A percentile compares a stretch with the other conserved stretches of the same genome.
phyloP scores from a whole-genome alignment of 1,284 basidiomycete species.

The Tilletia setariae region DNA sequence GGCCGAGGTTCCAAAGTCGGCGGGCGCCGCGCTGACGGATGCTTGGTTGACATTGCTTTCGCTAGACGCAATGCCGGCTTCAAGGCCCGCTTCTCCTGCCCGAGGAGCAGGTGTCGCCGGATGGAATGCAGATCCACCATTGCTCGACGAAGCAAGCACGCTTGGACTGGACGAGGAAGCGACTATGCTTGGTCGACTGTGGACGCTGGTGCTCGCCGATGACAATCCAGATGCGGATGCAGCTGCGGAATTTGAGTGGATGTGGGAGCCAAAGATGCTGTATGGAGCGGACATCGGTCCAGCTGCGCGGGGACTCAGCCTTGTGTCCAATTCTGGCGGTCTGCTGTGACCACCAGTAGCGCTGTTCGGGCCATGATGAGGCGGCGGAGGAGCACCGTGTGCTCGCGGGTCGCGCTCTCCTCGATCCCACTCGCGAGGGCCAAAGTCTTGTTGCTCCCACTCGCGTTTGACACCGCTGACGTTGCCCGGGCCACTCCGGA shows the following conservation, averaged over 20 bases:
- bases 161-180: not conserved
- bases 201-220: not conserved
- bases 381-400: too few relatives aligned
- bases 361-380: too few relatives aligned
- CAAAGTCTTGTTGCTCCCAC: not conserved
- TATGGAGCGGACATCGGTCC: conserved; percentile 8
- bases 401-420: too few relatives aligned
- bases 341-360: too few relatives aligned
- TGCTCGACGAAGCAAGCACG: too few relatives aligned
- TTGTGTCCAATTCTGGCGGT: too few relatives aligned
- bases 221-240: not conserved
- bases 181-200: not conserved
- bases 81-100: not conserved
- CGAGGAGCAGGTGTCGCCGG: not conserved
- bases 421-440: not conserved
- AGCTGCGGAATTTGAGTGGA: not conserved
- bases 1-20: too few relatives aligned
- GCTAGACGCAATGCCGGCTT: not conserved
- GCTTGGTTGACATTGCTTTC: not conserved
- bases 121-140: too few relatives aligned
- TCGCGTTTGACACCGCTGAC: not conserved
- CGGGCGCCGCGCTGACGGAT: not conserved
- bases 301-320: not conserved
- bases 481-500: not conserved
- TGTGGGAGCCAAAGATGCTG: conserved; percentile 9